These are phyloP conservation scores for Phytophthora fragariae DNA, from an alignment of 352 stramenopile genomes.

Conservation along the genomic window DNA sequence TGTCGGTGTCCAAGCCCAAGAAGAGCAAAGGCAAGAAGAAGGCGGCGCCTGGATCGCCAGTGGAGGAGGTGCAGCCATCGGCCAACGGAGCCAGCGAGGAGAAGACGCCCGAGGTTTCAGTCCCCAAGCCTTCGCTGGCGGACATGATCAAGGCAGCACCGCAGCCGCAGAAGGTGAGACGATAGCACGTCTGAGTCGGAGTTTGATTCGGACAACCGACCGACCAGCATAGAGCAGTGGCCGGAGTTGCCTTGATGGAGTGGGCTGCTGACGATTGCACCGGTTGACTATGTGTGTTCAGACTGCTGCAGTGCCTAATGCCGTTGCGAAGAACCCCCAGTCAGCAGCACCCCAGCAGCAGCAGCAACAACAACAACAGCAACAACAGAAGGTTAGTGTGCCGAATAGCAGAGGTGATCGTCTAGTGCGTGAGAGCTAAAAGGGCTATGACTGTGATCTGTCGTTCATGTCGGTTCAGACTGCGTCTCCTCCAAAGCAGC, in stretches of 20 bases:
- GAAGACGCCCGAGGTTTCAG: constrained; percentile 7
- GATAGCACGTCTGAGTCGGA: background rate
- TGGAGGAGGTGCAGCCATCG: constrained; percentile 20
- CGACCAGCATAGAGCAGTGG: background rate
- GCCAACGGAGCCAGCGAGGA: constrained; percentile 7
- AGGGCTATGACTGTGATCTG: background rate
- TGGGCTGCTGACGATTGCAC: constrained; percentile 12
- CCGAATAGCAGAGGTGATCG: background rate
- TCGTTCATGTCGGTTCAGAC: constrained; percentile 18
- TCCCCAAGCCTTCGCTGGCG: constrained; percentile 17
- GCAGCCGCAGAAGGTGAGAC: constrained; percentile 24
- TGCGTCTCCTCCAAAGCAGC: constrained; percentile 25
- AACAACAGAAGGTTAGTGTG: constrained; percentile 26
- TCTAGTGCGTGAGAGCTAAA: constrained; percentile 11
- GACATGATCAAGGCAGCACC: constrained; percentile 27
- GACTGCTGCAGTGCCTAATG: constrained; percentile 13
- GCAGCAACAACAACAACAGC: constrained; percentile 15
- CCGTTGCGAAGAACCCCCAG: constrained; percentile 22
- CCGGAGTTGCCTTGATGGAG: background rate
- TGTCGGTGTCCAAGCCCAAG: constrained; percentile 64
- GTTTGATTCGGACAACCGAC: background rate
- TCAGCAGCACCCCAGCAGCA: constrained; percentile 1
- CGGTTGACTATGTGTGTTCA: constrained; percentile 1
- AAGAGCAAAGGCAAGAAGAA: constrained; percentile 68
- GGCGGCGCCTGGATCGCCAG: constrained; percentile 13